phyloP scores from a whole-genome alignment of 331 rosid species.

The Malus hybrid region DNA sequence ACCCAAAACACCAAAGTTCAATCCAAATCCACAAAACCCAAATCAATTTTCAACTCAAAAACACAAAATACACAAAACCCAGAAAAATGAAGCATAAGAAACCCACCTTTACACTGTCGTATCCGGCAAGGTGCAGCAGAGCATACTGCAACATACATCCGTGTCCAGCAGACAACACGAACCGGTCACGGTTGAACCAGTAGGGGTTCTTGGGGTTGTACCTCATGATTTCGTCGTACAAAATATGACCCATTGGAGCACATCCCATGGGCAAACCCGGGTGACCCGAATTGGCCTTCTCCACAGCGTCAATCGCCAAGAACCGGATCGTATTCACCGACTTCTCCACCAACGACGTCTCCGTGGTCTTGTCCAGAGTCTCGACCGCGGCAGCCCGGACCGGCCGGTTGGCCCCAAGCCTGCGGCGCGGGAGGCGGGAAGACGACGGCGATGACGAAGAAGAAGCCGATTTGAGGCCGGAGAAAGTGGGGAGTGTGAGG shows the following conservation, averaged over 20 bases:
- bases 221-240: conserved; percentile 84
- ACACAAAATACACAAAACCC: neutral
- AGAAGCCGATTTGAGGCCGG: conserved; percentile 41
- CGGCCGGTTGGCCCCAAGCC: conserved; percentile 7
- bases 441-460: conserved; percentile 4
- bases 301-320: conserved; percentile 73
- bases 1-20: neutral
- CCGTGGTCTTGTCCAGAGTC: conserved; percentile 49
- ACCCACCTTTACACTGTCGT: conserved; percentile 64
- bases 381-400: conserved; percentile 40
- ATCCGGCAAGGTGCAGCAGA: conserved; percentile 86
- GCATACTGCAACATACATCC: conserved; percentile 97
- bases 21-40: neutral
- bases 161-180: conserved; percentile 87
- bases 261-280: conserved; percentile 98
- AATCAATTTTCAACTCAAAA: neutral
- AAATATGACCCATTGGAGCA: conserved; percentile 89
- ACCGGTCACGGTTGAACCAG: conserved; percentile 96
- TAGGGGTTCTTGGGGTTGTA: conserved; percentile 83
- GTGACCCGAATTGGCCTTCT: conserved; percentile 94
- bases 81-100: neutral
- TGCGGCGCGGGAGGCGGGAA: conserved; percentile 13
- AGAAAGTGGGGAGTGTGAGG: conserved; percentile 28
- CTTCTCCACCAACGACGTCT: conserved; percentile 57
- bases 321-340: conserved; percentile 92